Evolutionary conservation across 2,329 filamentous ascomycete genomes (phyloP), one percentile per base, ranked within the genome.

Genomic region (Diaporthe australafricana): DNA sequence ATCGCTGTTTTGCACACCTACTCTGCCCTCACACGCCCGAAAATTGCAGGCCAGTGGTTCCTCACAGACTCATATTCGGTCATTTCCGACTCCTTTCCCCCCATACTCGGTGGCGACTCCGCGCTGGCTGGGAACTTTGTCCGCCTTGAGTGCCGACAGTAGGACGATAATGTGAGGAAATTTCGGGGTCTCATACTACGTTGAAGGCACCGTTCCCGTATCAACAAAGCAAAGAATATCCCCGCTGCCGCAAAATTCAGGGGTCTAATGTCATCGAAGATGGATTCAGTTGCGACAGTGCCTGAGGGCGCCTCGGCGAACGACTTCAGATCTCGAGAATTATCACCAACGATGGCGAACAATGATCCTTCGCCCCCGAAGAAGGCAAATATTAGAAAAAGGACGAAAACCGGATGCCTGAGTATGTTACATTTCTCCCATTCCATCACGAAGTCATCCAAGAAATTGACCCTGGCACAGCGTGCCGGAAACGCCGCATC

Each of bases 401-500:
- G 95, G 77, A 98, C 95, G 66, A 98, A 98, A 84, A 98, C 95
- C 2, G 95, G 95, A 17, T 98, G 95, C 80, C 83, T 98, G 73
- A 98, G 93, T 95, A 87, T 81, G 92, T 87, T 63, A 25, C 52
- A 25, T 57, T 53, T 67, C 14, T 25, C 48, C 17, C 30, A 25
- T 2, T n/a, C 12, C 16, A 56, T 50, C 25, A 30, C 20, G 14
- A 6, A 45, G 20, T 9, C 22, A 47, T 48, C 20, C 14, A 35
- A 16, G 38, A 73, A 72, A 74, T 67, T 77, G 60, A 71, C 62
- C 73, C 56, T 79, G 56, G 70, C 72, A n/a, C 55, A 95, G 93
- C 96, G 71, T 99, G 96, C 83, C 93, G 96, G 75, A 96, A 94
- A 83, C 92, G 96, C 68, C 93, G 96, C 74, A 98, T 99, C 83